Evolutionary conservation across 2,329 filamentous ascomycete genomes (phyloP).

Genomic region (Diaporthe batatas): DNA sequence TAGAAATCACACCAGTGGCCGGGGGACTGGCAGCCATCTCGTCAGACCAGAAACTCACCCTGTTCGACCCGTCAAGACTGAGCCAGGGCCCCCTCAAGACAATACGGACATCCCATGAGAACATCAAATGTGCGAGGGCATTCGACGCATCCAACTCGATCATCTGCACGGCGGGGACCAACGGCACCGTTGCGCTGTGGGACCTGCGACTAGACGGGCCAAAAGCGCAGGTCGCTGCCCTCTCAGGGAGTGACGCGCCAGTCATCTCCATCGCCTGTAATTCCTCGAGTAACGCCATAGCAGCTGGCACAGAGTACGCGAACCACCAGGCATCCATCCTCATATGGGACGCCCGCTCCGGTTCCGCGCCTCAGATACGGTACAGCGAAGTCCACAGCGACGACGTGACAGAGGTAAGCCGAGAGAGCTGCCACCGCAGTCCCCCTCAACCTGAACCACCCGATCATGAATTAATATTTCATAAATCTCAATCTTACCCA

Average conservation of each 20-base stretch:
- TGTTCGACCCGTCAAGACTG: conserved; percentile 73
- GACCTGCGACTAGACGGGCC: conserved; percentile 67
- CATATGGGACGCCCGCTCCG: conserved; percentile 72
- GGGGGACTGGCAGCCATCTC: conserved; percentile 70
- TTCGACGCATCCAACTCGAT: conserved; percentile 65
- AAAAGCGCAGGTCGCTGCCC: conserved; percentile 57
- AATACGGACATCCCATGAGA: conserved; percentile 68
- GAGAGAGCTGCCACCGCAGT: neutral
- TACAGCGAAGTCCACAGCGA: conserved; percentile 78
- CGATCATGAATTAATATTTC: neutral
- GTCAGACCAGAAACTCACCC: conserved; percentile 75
- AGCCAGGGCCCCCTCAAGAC: conserved; percentile 62
- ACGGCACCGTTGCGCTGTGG: conserved; percentile 76
- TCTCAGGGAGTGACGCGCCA: conserved; percentile 61
- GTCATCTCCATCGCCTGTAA: conserved; percentile 77
- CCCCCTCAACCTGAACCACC: neutral
- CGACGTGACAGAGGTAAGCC: conserved; percentile 71
- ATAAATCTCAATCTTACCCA: neutral
- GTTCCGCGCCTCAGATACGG: conserved; percentile 60
- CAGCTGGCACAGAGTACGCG: conserved; percentile 79
- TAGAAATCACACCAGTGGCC: conserved; percentile 65
- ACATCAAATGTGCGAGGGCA: conserved; percentile 72
- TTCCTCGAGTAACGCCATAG: conserved; percentile 69
- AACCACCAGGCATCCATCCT: conserved; percentile 72
- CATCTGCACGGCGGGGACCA: conserved; percentile 78